Evolutionary conservation across 352 stramenopile species (phyloP).

Genomic region (Phytophthora uliginosa): DNA sequence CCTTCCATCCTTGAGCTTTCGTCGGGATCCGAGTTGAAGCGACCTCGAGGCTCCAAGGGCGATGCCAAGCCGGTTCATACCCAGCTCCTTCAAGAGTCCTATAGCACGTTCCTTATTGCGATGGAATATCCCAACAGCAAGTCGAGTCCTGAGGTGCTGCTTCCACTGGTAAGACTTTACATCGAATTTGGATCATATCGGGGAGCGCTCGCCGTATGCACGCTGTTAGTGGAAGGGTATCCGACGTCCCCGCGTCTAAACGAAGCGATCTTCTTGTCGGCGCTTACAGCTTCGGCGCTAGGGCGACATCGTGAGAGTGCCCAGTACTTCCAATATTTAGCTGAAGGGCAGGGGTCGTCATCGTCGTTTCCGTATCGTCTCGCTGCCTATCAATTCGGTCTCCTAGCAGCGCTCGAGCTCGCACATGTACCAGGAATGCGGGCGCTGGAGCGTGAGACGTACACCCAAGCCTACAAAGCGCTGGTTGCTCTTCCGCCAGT

Average conservation of each 20-base stretch:
- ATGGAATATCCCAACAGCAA: constrained; percentile 85
- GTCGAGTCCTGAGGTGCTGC: constrained; percentile 58
- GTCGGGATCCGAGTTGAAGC: constrained; percentile 14
- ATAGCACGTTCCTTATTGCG: constrained; percentile 82
- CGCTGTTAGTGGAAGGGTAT: constrained; percentile 73
- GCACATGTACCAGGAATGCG: constrained; percentile 52
- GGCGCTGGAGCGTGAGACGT: constrained; percentile 55
- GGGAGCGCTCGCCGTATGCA: constrained; percentile 75
- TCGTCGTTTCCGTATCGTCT: constrained; percentile 50
- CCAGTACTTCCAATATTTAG: constrained; percentile 80
- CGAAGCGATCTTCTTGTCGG: constrained; percentile 77
- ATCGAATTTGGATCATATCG: constrained; percentile 72
- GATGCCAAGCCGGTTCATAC: constrained; percentile 28
- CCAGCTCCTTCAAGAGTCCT: constrained; percentile 55
- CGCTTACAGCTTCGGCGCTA: constrained; percentile 62
- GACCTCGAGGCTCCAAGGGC: constrained; percentile 8
- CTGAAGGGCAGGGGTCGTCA: constrained; percentile 51
- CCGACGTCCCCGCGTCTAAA: constrained; percentile 42
- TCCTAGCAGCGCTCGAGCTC: constrained; percentile 68
- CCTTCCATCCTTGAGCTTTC: constrained; percentile 32
- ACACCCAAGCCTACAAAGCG: constrained; percentile 65
- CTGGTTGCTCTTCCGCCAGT: constrained; percentile 60
- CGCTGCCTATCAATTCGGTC: constrained; percentile 59
- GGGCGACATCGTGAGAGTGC: constrained; percentile 68
- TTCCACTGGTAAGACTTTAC: constrained; percentile 74